Percentiles rank a stretch among this genome's conserved stretches.
Evolutionary conservation across 1,284 basidiomycete species (phyloP).

Genomic region (Cerrena zonata): DNA sequence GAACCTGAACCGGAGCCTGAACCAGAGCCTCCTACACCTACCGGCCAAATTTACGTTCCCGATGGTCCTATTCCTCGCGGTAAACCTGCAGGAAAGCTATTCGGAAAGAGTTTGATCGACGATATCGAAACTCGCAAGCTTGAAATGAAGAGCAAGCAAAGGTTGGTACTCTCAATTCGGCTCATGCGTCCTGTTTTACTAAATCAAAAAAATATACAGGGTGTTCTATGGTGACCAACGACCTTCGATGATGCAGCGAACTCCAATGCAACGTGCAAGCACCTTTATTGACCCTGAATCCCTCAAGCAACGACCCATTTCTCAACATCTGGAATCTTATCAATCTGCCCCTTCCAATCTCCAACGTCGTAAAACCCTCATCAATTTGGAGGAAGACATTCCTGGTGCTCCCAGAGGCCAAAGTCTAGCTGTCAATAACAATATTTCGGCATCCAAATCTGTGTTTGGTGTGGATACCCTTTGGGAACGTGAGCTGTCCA

Average conservation of each 20-base stretch:
- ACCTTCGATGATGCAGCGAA: conserved; percentile 79
- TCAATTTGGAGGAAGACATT: conserved; percentile 53
- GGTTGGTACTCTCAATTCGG: conserved; percentile 38
- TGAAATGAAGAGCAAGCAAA: conserved; percentile 67
- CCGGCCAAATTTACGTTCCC: conserved; percentile 30
- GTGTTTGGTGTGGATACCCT: conserved; percentile 80
- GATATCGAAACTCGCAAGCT: conserved; percentile 71
- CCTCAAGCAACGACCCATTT: conserved; percentile 41
- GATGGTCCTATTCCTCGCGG: conserved; percentile 31
- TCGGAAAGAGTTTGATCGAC: conserved; percentile 75
- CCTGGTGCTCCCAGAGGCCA: conserved; percentile 21
- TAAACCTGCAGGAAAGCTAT: conserved; percentile 70
- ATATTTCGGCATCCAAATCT: conserved; percentile 40
- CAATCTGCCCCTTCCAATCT: conserved; percentile 33
- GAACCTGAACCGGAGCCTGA: conserved; percentile 34
- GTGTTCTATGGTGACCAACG: conserved; percentile 71
- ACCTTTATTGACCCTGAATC: conserved; percentile 70
- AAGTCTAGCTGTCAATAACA: conserved; percentile 10
- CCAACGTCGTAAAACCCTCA: conserved; percentile 48
- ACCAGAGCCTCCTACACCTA: conserved; percentile 25
- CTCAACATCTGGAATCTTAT: conserved; percentile 40
- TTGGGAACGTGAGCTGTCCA: conserved; percentile 75
- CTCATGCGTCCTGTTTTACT: conserved; percentile 5
- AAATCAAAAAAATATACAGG: conserved; percentile 29
- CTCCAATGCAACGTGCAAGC: conserved; percentile 44